Evolutionary conservation across 495 filamentous ascomycete genomes (phyloP).

Genomic region (Opeltia flavorubescens): DNA sequence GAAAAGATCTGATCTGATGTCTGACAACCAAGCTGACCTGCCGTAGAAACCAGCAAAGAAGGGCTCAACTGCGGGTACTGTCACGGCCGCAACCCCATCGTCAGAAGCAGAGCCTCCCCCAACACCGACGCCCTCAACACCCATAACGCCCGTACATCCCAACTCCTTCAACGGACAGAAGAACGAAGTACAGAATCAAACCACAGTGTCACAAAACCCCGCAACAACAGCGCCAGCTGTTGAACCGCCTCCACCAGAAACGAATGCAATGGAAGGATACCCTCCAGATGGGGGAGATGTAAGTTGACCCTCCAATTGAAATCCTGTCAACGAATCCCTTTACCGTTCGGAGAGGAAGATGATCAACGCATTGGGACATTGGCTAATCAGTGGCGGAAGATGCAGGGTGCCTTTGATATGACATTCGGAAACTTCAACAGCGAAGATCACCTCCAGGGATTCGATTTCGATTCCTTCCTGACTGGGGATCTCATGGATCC

Average conservation of each 20-base stretch:
- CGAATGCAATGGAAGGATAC: conserved; percentile 32
- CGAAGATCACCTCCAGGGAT: conserved; percentile 69
- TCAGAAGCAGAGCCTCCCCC: conserved; percentile 61
- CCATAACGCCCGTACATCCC: conserved; percentile 68
- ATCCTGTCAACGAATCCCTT: conserved; percentile 6
- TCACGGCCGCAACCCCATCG: conserved; percentile 51
- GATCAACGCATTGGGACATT: no score
- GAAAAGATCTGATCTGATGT: conserved; percentile 12
- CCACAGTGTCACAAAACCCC: conserved; percentile 31
- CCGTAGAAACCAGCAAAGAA: conserved; percentile 52
- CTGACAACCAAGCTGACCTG: conserved; percentile 5
- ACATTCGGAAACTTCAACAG: conserved; percentile 49
- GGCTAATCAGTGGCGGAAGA: conserved; percentile 5
- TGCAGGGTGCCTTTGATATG: conserved; percentile 30
- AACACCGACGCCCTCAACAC: conserved; percentile 68
- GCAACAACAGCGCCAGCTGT: conserved; percentile 27
- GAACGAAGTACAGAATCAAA: conserved; percentile 31
- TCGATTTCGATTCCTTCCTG: conserved; percentile 94
- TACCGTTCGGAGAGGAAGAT: background rate
- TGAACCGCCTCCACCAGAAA: conserved; percentile 27
- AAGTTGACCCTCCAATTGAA: conserved; percentile 24
- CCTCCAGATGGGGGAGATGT: conserved; percentile 9
- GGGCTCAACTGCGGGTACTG: conserved; percentile 41
- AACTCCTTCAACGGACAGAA: conserved; percentile 43
- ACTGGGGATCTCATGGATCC: conserved; percentile 18